These are phyloP conservation scores for Boletus sp. DNA, from an alignment of 768 basidiomycete species.

Conservation along the genomic window DNA sequence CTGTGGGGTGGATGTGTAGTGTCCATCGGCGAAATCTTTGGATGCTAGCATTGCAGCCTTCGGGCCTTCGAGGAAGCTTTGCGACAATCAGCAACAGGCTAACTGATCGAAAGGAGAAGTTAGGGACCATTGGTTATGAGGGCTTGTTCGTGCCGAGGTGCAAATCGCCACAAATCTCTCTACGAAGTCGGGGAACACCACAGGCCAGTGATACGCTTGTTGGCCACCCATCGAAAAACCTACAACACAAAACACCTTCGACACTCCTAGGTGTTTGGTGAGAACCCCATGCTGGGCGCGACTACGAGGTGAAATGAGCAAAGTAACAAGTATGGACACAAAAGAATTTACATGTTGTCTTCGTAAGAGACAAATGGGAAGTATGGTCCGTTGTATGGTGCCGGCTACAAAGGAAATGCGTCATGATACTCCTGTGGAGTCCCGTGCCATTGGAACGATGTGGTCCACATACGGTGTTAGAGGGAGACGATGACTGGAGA, in stretches of 20 bases:
- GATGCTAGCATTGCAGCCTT: conserved; percentile 53
- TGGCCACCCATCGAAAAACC: conserved; percentile 64
- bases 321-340: not conserved
- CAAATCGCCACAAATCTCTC: conserved; percentile 46
- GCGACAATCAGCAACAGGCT: not conserved
- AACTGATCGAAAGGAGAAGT: not conserved
- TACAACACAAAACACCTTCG: conserved; percentile 26
- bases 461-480: conserved; percentile 38
- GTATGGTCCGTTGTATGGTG: conserved; percentile 57
- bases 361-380: conserved; percentile 55
- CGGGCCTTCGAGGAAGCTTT: conserved; percentile 60
- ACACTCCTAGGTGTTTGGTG: conserved; percentile 27
- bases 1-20: conserved; percentile 47
- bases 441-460: not conserved
- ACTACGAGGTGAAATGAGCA: conserved; percentile 25
- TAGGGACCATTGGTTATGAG: conserved; percentile 50
- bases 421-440: not conserved
- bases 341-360: conserved; percentile 48
- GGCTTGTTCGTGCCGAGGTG: conserved; percentile 53
- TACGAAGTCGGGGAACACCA: conserved; percentile 55
- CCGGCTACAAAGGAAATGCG: conserved; percentile 33
- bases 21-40: conserved; percentile 52
- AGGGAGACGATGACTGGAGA: conserved; percentile 56
- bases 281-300: conserved; percentile 55
- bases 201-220: conserved; percentile 56